Evolutionary conservation across 208 protist genomes (phyloP).

Genomic region (Trypanosoma platydactyli): DNA sequence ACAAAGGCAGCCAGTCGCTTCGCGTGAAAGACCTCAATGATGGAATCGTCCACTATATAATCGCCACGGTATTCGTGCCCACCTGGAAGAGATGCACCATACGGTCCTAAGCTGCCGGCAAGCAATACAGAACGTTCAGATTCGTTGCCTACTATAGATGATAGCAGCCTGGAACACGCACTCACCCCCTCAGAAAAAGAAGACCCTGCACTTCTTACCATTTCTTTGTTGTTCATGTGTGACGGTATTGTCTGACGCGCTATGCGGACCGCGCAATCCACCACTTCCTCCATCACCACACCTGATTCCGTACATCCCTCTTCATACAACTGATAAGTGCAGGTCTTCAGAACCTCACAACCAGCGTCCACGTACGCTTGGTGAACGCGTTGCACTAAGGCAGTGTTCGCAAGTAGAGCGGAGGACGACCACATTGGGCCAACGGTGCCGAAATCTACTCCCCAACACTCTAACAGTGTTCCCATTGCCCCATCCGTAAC

Average conservation of each 20-base stretch:
- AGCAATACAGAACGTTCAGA: conserved; percentile 14
- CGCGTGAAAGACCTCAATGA: conserved; percentile 19
- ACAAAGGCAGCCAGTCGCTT: conserved; percentile 19
- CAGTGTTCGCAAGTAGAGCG: conserved; percentile 13
- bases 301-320: conserved; percentile 15
- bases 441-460: not conserved
- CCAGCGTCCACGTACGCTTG: conserved; percentile 15
- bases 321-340: conserved; percentile 26
- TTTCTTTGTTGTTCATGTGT: not conserved
- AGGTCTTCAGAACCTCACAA: conserved; percentile 19
- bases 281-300: conserved; percentile 11
- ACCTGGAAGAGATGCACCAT: conserved; percentile 8
- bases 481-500: conserved; percentile 30
- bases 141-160: not conserved
- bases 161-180: conserved; percentile 6
- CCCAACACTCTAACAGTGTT: conserved; percentile 12
- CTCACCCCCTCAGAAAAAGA: not conserved
- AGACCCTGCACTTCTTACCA: too few species aligned
- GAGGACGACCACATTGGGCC: conserved; percentile 22
- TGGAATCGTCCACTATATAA: conserved; percentile 13
- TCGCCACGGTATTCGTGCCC: conserved; percentile 21
- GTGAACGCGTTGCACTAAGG: conserved; percentile 15
- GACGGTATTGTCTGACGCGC: not conserved
- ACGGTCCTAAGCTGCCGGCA: conserved; percentile 24
- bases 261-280: conserved; percentile 13